Base-by-base conservation (phyloP, 495 filamentous ascomycete species). In the Stereocaulon alpinum region DNA sequence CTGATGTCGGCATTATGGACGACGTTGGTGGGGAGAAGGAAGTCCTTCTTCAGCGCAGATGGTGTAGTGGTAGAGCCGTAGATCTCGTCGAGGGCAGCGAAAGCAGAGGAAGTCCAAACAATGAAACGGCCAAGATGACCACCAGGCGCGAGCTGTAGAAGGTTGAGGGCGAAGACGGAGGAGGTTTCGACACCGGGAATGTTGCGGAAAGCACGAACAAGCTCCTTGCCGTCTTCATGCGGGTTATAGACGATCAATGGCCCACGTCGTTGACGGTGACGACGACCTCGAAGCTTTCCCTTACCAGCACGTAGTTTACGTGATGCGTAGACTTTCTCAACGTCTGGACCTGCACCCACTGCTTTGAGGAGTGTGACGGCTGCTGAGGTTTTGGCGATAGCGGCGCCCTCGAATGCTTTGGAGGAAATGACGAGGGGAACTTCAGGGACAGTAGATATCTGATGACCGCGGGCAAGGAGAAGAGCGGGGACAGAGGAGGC, bases 61-160 rank as follows among this genome's bases (percentile, higher is more conserved):
- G 90, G 82, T 67, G 78, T 78, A 70, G 86, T 89, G 65, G 88
- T 91, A 70, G 85, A 86, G 69, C 94, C 93, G 80, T 97, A 98
- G 82, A 98, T 86, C 73, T 80, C 80, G 78, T 97, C 91, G 61
- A 98, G 88, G 63, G 93, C 88, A 75, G 89, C 82, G 81, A 98
- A 96, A 55, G 93, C 93, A 62, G 89, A 82, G 60, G 94, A 96
- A 66, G 93, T 92, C 93, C 93, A 98, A 82, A 98, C 82, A 75
- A 97, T 82, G 84, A 98, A 98, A 71, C 93, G 94, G 68, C 93
- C 93, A 71, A 98, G 88, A 78, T 98, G 93, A 68, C 93, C 93
- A 82, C 93, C 93, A 60, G 93, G 93, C 64, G 93, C 93, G 71
- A 98, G 88, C 79, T 97, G 93, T 72, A 98, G 87, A 69, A 98